Base-by-base conservation (phyloP, 2,329 filamentous ascomycete genomes). In the Ilyonectria mors-panacis region DNA sequence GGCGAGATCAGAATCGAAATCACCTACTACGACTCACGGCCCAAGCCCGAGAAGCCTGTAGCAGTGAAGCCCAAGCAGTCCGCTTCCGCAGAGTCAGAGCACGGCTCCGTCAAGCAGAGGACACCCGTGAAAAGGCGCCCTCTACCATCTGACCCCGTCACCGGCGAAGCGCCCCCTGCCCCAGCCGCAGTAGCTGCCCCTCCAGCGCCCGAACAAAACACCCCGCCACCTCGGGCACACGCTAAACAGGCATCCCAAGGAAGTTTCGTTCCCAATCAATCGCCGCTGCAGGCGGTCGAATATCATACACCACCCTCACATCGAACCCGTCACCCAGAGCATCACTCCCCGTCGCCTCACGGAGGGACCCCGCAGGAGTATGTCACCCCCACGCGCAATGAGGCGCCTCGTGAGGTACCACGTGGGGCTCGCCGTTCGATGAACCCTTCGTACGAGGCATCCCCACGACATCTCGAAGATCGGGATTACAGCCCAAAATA, bases 1-100 rank as follows among this genome's bases (percentile, higher is more conserved):
- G 96, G 96, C 62, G 95, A 98, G 80, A 91, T 99, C 70, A 89
- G 95, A 72, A 92, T 99, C 70, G 96, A 99, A 82, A 91, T 98
- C 81, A 99, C 96, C 47, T 99, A 93, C 83, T 99, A 98, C 84
- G 96, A 99, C 80, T 91, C 88, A 63, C 88, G 95, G 28, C 93
- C 94, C 21, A 96, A 96, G 81, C 87, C 88, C 13, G 94, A 97
- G 66, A 94, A 92, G 81, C 83, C 86, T 1, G 68, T 50, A 17
- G 82, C 59, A 10, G 82, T 89, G 67, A 91, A 88, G 77, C 82
- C 87, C 65, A 89, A 82, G 74, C 78, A 79, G 35, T 78, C 80
- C 47, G 73, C 80, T 55, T 69, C 78, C 23, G 70, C 82, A 6
- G 81, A 81, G 54, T 76, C 78, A 65, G 83, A 80, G 66, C 74